These are phyloP conservation scores for Scheffersomyces cryptocercus DNA, from an alignment of 1,139 yeast species.

Conservation along the genomic window DNA sequence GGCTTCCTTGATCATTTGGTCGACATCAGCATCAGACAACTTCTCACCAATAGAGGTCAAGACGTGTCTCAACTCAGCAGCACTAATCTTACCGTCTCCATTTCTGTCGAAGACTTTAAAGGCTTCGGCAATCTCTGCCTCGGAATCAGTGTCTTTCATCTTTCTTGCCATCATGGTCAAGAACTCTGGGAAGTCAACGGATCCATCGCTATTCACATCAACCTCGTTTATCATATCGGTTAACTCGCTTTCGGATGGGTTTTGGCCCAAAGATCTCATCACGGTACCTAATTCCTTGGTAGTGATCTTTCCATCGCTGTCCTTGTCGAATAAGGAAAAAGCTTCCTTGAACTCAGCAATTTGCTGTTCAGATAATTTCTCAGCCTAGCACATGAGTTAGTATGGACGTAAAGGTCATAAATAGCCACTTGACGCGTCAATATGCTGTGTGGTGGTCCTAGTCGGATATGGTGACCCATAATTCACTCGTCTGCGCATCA, in stretches of 20 bases:
- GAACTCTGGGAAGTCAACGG: conserved; percentile 88
- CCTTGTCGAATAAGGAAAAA: conserved; percentile 92
- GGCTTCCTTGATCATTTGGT: conserved; percentile 95
- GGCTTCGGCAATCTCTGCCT: conserved; percentile 96
- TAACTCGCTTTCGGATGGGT: conserved; percentile 94
- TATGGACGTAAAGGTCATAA: not conserved
- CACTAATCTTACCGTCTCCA: conserved; percentile 95
- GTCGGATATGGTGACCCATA: no score
- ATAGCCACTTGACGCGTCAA: no score
- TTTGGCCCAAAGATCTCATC: conserved; percentile 96
- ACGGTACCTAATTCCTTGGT: conserved; percentile 96
- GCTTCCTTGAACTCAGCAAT: conserved; percentile 98
- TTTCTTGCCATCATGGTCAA: conserved; percentile 91
- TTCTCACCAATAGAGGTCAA: conserved; percentile 55
- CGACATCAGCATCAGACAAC: conserved; percentile 92
- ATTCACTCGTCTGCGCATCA: no score
- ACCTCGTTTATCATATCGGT: conserved; percentile 97
- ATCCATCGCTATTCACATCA: conserved; percentile 92
- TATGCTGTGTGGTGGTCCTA: no score
- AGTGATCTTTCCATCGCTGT: conserved; percentile 93
- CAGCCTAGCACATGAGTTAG: conserved; percentile 49
- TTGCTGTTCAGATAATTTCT: conserved; percentile 92
- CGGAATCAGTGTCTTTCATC: conserved; percentile 93
- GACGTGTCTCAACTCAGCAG: conserved; percentile 95
- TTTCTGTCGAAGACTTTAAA: conserved; percentile 92